Conservation (phyloP, 805 yeast genomes). For the Kuraishia ogatae region DNA sequence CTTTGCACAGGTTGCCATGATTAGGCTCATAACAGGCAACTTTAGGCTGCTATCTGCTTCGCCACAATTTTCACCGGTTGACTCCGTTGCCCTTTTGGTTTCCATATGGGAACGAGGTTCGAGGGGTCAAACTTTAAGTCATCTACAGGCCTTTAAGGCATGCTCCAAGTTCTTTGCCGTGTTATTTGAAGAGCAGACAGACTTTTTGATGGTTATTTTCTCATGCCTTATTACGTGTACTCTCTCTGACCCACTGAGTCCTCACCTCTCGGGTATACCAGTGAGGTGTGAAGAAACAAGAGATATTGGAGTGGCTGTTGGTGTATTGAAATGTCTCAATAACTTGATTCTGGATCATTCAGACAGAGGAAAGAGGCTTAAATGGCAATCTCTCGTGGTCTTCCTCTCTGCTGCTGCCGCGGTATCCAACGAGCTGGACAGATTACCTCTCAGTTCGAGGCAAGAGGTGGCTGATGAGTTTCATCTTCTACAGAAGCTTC, state of each 20-base stretch:
- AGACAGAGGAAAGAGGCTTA: neutral
- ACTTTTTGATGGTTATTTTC: neutral
- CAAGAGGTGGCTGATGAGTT: neutral
- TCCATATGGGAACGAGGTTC: neutral
- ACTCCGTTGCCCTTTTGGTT: neutral
- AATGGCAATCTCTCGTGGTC: neutral
- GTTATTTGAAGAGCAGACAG: neutral
- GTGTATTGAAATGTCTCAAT: neutral
- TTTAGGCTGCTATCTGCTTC: neutral
- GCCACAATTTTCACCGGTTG: neutral
- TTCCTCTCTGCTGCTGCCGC: neutral
- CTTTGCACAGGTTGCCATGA: neutral
- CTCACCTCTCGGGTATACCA: too few species aligned
- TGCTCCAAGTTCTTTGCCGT: neutral
- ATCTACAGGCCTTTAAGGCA: neutral
- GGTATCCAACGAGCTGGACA: neutral
- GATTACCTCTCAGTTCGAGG: neutral
- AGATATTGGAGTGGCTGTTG: neutral
- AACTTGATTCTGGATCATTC: neutral
- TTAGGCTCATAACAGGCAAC: neutral
- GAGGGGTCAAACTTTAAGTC: neutral
- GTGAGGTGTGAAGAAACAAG: neutral
- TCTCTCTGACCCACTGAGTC: neutral
- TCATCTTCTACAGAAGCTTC: neutral
- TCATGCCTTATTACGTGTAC: neutral